A percentile compares a stretch with the other conserved stretches of the same genome.
phyloP scores from a whole-genome alignment of 148 eudicot species.

The Talinum fruticosum region DNA sequence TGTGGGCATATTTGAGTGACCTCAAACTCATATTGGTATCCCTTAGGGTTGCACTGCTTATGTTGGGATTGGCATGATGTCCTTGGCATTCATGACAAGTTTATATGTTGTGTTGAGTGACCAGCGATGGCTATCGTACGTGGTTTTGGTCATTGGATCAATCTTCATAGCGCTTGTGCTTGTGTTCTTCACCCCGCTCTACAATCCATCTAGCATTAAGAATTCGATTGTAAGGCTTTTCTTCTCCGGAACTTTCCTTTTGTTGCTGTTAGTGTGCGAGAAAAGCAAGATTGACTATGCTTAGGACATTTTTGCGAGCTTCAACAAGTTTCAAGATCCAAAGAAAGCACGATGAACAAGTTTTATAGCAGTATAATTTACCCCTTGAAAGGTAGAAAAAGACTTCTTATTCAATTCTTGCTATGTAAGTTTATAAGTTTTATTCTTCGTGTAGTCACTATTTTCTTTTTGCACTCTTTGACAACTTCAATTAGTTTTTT shows the following conservation, averaged over 20 bases:
- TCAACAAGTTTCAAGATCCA: too few species aligned
- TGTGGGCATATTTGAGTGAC: constrained; percentile 44
- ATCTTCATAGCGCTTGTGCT: constrained; percentile 21
- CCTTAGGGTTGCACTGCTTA: constrained; percentile 27
- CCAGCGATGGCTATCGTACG: constrained; percentile 35
- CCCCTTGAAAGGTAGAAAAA: too few species aligned
- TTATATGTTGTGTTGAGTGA: constrained; percentile 33
- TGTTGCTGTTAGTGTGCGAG: background rate
- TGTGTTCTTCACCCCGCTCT: constrained; percentile 28
- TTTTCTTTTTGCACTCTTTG: too few species aligned
- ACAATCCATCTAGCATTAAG: constrained; percentile 1
- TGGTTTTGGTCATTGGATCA: constrained; percentile 30
- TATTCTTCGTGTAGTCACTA: too few species aligned
- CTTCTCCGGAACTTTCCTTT: background rate
- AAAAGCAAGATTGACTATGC: too few species aligned
- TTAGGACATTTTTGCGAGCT: too few species aligned
- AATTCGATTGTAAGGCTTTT: background rate
- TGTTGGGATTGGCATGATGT: constrained; percentile 43
- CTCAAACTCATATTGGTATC: constrained; percentile 19
- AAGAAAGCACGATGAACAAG: too few species aligned
- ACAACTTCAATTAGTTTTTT: too few species aligned
- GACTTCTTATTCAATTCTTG: too few species aligned
- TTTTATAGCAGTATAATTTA: too few species aligned
- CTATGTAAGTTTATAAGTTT: too few species aligned
- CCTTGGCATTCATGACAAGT: constrained; percentile 46